Percentiles rank a stretch among this genome's conserved stretches.
phyloP scores from a whole-genome alignment of 2,329 filamentous ascomycete species.

The Fusarium napiforme region DNA sequence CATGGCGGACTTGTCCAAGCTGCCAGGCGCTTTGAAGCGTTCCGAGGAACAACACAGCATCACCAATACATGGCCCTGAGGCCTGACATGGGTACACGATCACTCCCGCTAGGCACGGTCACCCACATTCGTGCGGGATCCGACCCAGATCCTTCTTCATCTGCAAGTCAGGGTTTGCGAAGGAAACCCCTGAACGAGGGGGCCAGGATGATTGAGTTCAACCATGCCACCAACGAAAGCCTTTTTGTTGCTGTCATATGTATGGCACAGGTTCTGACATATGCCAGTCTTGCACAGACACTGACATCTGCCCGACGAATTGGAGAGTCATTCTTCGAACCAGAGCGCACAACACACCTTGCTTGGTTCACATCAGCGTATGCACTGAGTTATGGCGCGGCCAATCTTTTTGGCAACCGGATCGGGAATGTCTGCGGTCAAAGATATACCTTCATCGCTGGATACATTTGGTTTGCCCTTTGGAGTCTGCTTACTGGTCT shows the following conservation, averaged over 20 bases:
- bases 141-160: constrained; percentile 22
- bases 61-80: constrained; percentile 40
- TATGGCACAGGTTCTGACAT: constrained; percentile 40
- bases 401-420: constrained; percentile 38
- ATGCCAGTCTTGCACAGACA: constrained; percentile 42
- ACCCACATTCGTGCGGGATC: constrained; percentile 38
- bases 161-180: constrained; percentile 22
- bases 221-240: constrained; percentile 41
- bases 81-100: constrained; percentile 31
- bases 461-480: constrained; percentile 42
- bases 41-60: constrained; percentile 32
- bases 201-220: constrained; percentile 41
- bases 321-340: constrained; percentile 36
- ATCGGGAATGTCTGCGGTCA: constrained; percentile 41
- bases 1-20: constrained; percentile 41
- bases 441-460: constrained; percentile 36
- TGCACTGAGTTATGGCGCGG: constrained; percentile 35
- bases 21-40: constrained; percentile 40
- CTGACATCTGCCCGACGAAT: constrained; percentile 36
- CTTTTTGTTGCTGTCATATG: constrained; percentile 42
- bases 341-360: constrained; percentile 35
- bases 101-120: constrained; percentile 29
- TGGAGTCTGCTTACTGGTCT: constrained; percentile 43
- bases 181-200: constrained; percentile 41
- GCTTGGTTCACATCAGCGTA: constrained; percentile 43